Conservation (phyloP, 177 flowering plant species). For the Tripterygium wilfordii region DNA sequence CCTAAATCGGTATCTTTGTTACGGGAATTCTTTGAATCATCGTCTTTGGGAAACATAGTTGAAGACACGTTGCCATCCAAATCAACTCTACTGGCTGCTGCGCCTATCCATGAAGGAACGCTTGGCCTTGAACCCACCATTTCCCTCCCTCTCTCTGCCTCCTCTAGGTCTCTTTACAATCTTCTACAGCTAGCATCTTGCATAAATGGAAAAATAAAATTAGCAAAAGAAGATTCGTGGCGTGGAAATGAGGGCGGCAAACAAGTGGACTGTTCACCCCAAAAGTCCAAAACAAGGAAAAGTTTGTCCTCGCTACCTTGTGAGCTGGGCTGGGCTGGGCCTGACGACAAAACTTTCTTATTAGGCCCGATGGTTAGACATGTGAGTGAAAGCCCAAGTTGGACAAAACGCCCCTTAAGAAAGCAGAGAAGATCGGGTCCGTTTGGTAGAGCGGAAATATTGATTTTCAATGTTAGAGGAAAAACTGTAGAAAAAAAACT, state of each 20-base stretch:
- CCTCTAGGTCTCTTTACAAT: background rate
- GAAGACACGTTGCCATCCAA: slow-evolving; percentile 21
- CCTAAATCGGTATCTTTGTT: slow-evolving; percentile 32
- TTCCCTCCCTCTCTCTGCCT: slow-evolving; percentile 2
- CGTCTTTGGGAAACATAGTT: background rate
- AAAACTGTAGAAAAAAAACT: too few relatives aligned
- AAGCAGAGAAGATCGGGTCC: too few relatives aligned
- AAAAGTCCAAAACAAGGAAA: too few relatives aligned
- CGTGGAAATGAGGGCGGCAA: slow-evolving; percentile 27
- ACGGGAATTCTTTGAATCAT: background rate
- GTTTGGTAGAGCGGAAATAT: too few relatives aligned
- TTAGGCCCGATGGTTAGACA: too few relatives aligned
- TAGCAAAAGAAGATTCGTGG: slow-evolving; percentile 18
- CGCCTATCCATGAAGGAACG: slow-evolving; percentile 22
- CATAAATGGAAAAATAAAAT: background rate
- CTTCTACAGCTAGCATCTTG: background rate
- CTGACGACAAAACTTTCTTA: too few relatives aligned
- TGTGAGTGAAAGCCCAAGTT: too few relatives aligned
- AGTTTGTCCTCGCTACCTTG: too few relatives aligned
- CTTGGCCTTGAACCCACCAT: slow-evolving; percentile 18
- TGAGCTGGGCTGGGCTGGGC: too few relatives aligned
- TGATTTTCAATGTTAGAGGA: too few relatives aligned
- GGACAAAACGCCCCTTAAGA: too few relatives aligned
- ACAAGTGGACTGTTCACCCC: too few relatives aligned
- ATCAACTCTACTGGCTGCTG: slow-evolving; percentile 23